Evolutionary conservation across 2,329 filamentous ascomycete genomes (phyloP).

Genomic region (Trichophaea hybrida): DNA sequence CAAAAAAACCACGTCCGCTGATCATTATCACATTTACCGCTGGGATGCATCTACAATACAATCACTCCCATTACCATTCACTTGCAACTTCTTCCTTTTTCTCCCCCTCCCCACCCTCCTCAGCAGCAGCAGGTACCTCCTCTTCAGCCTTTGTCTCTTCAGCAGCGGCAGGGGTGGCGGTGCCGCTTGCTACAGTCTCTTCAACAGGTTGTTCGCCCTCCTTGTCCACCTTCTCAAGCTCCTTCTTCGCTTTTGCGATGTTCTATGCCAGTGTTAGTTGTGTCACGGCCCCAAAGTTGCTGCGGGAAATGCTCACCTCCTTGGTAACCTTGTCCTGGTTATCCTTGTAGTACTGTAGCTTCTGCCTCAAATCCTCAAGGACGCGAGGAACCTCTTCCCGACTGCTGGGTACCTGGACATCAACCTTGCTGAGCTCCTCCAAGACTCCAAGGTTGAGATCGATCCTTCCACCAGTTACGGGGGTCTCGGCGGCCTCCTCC

Average conservation of each 20-base stretch:
- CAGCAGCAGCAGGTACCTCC: conserved; percentile 37
- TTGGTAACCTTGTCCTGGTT: conserved; percentile 83
- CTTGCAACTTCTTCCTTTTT: background rate
- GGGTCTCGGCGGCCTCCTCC: conserved; percentile 36
- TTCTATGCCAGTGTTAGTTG: conserved; percentile 47
- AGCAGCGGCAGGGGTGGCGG: conserved; percentile 40
- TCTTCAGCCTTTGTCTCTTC: too few species aligned
- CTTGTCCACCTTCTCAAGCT: conserved; percentile 78
- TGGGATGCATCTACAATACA: background rate
- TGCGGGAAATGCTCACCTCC: conserved; percentile 48
- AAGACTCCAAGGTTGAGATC: conserved; percentile 83
- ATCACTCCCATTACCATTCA: background rate
- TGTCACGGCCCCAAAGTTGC: conserved; percentile 13
- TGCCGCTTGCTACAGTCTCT: conserved; percentile 38
- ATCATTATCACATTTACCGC: background rate
- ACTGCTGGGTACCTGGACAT: conserved; percentile 76
- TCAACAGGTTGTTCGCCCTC: conserved; percentile 41
- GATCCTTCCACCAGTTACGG: conserved; percentile 48
- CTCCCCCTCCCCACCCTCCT: conserved; percentile 40
- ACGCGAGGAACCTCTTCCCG: conserved; percentile 65
- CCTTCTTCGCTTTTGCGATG: conserved; percentile 88
- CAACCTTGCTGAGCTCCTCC: conserved; percentile 72
- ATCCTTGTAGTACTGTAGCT: conserved; percentile 79
- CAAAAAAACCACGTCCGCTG: background rate
- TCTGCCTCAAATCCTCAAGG: conserved; percentile 80